Percentiles rank a stretch among this genome's conserved stretches.
Conservation (phyloP, 306 rosid species). For the Cicer cuneatum region DNA sequence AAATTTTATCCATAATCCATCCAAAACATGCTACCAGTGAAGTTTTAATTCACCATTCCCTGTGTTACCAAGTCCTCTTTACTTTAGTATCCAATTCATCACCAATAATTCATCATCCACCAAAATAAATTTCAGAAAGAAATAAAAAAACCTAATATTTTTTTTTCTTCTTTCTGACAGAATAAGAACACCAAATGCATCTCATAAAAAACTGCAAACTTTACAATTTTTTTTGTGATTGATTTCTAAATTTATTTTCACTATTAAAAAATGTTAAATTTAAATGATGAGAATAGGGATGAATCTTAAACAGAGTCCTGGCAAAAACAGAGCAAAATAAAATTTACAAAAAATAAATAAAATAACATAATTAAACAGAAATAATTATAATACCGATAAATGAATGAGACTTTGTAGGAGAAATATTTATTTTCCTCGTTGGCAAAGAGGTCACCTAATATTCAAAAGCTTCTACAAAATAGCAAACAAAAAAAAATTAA, state of each 20-base stretch:
- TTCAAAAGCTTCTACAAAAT: constrained; percentile 9
- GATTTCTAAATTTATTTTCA: constrained; percentile 21
- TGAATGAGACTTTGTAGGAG: constrained; percentile 10
- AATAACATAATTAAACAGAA: not conserved
- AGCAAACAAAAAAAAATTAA: not conserved
- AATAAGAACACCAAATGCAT: constrained; percentile 35
- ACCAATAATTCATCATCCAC: constrained; percentile 15
- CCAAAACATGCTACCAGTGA: constrained; percentile 65
- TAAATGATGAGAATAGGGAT: constrained; percentile 17
- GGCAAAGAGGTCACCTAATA: constrained; percentile 1
- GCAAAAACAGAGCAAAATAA: constrained; percentile 33
- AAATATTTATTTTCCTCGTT: constrained; percentile 3
- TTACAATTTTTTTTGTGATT: constrained; percentile 2
- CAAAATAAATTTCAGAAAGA: not conserved
- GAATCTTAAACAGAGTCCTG: constrained; percentile 30
- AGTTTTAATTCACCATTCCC: constrained; percentile 64
- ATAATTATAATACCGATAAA: not conserved
- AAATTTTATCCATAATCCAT: constrained; percentile 43
- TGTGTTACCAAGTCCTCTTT: constrained; percentile 30
- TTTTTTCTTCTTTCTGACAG: constrained; percentile 24
- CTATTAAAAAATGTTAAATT: not conserved
- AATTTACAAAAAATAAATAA: not conserved
- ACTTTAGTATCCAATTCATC: constrained; percentile 38
- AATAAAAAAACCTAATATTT: not conserved
- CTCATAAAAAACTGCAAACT: constrained; percentile 32